Percentiles rank a stretch among this genome's conserved stretches.
Evolutionary conservation across 495 filamentous ascomycete species (phyloP).

Genomic region (Xylaria cubensis): DNA sequence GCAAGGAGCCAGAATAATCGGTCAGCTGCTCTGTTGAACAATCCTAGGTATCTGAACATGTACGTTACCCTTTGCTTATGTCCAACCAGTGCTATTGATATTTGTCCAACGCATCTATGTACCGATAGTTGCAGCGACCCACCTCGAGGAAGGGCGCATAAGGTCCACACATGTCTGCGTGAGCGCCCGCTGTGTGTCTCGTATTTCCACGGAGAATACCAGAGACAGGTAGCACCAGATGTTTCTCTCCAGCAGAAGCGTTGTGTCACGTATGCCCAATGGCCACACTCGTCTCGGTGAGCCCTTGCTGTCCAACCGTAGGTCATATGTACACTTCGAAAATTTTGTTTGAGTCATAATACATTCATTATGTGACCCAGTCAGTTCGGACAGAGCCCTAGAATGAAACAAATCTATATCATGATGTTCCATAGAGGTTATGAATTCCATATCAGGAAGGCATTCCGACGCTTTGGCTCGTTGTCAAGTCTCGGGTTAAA

Average conservation of each 20-base stretch:
- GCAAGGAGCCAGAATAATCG: not conserved
- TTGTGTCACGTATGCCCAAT: conserved; percentile 6
- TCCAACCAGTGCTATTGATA: conserved; percentile 7
- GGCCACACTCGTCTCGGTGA: conserved; percentile 5
- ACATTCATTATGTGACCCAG: not conserved
- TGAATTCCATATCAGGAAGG: not conserved
- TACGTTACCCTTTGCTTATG: not conserved
- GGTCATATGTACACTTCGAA: not conserved
- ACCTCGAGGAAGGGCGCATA: conserved; percentile 3
- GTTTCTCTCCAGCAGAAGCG: not conserved
- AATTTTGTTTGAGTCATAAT: not conserved
- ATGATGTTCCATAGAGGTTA: not conserved
- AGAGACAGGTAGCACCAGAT: not conserved
- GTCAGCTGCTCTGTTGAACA: not conserved
- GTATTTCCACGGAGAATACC: conserved; percentile 14
- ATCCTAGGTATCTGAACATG: not conserved
- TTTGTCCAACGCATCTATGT: conserved; percentile 6
- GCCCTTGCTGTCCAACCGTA: not conserved
- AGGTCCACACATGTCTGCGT: conserved; percentile 2
- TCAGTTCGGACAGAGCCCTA: not conserved
- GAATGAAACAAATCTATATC: not conserved
- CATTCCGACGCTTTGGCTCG: not conserved
- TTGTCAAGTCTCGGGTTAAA: not conserved
- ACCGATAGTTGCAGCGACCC: conserved; percentile 14
- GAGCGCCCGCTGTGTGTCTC: conserved; percentile 1